Evolutionary conservation across 805 yeast genomes (phyloP), one percentile per base, ranked within the genome.

Genomic region (Zygosaccharomyces bisporus): DNA sequence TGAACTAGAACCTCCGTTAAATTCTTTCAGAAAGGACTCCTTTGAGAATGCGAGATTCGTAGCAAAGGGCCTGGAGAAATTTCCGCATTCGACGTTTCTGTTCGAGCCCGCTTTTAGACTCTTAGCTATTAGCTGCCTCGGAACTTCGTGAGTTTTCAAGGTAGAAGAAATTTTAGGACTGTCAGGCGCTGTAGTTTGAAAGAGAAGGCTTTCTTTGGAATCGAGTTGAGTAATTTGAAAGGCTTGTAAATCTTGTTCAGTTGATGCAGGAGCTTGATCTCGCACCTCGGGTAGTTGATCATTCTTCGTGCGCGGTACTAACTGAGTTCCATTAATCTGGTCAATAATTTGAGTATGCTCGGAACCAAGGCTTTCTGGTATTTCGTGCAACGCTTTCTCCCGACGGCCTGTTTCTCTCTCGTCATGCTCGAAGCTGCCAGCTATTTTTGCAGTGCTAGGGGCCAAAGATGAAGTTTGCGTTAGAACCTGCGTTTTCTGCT

Each of bases 1-100:
- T 10, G 47, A 34, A 34, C 44, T 34, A 5, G 40, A 25, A 16
- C 38, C 39, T 5, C 49, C 46, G 37, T 60, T 63, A 33, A 58
- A 57, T 19, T 55, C 50, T 8, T 43, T 46, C 14, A 58, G 24
- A 21, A 58, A 57, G 2, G 53, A 44, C 24, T 57, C 58, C 40
- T 55, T 58, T 2, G 56, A 41, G 30, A 57, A 55, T 4, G 29
- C 44, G 6, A 36, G 34, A 18, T 32, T 43, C 14, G 43, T 6
- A 7, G 16, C 14, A 19, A 20, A n/a, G n/a, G n/a, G n/a, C 16
- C 10, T 12, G 17, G 33, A 35, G 13, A 13, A 25, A 16, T 9
- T 25, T 16, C 32, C 46, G 31, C 41, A 39, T 35, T 49, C 54
- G 12, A 35, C 36, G 18, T 25, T 38, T 27, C 20, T 39, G 6